These are phyloP conservation scores for Phlebiopsis flavidoalba DNA, from an alignment of 768 basidiomycete species.

Conservation along the genomic window DNA sequence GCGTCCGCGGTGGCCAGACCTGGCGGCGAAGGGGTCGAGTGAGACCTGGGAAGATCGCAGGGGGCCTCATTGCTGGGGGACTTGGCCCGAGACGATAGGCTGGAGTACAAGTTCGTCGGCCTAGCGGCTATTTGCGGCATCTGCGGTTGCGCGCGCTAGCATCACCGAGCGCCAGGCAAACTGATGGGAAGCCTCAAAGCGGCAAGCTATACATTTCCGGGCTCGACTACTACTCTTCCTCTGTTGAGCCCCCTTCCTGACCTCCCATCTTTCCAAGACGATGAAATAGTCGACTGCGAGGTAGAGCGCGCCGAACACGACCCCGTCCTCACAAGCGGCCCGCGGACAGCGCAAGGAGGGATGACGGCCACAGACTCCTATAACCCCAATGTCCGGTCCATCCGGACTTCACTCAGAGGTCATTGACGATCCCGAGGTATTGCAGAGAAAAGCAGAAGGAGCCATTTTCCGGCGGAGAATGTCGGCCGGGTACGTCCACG, in stretches of 20 bases:
- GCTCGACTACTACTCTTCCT: conserved; percentile 2
- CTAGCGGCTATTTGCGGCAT: not conserved
- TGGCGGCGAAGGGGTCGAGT: conserved; percentile 11
- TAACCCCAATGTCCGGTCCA: conserved; percentile 14
- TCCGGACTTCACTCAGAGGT: conserved; percentile 19
- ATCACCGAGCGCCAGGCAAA: not conserved
- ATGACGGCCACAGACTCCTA: conserved; percentile 16
- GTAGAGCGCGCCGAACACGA: conserved; percentile 12
- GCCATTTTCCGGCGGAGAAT: conserved; percentile 64
- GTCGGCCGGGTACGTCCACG: conserved; percentile 50
- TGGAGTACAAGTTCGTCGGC: not conserved
- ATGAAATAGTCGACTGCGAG: conserved; percentile 13
- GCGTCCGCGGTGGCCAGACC: not conserved
- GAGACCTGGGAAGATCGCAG: conserved; percentile 7
- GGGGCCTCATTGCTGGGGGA: not conserved
- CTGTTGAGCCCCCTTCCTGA: conserved; percentile 13
- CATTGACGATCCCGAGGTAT: conserved; percentile 17
- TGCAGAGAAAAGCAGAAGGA: conserved; percentile 29
- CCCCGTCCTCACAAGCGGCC: conserved; percentile 19
- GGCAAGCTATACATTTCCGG: conserved; percentile 9
- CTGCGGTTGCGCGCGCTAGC: not conserved
- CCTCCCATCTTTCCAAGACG: conserved; percentile 12
- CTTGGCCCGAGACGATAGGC: not conserved
- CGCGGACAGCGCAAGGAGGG: conserved; percentile 15
- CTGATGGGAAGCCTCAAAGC: conserved; percentile 3